These are phyloP conservation scores for Podaxis sp. DNA, from an alignment of 768 basidiomycete species.

Conservation along the genomic window DNA sequence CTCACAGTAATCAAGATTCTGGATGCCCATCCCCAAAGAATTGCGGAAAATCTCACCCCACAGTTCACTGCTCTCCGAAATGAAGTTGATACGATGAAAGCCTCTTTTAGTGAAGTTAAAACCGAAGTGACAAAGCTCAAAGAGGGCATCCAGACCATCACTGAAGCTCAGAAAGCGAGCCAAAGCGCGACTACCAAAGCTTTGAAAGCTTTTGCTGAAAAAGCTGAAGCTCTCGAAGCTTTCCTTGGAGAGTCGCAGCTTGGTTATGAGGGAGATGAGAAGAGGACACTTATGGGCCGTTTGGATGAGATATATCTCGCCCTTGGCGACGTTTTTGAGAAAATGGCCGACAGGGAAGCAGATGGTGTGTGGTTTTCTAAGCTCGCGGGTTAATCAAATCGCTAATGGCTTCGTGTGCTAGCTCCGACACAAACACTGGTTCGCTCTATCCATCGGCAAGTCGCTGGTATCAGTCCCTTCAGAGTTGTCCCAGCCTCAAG, in stretches of 20 bases:
- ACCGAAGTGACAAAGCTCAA: not conserved
- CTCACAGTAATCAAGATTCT: not conserved
- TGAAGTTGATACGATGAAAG: not conserved
- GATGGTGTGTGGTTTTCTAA: not conserved
- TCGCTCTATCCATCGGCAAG: not conserved
- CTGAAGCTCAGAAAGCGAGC: not conserved
- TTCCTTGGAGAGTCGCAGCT: not conserved
- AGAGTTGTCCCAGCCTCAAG: not conserved
- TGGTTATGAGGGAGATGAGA: not conserved
- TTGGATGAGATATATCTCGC: constrained; percentile 1
- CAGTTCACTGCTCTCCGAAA: not conserved
- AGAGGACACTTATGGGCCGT: not conserved
- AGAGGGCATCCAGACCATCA: not conserved
- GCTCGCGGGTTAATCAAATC: not conserved
- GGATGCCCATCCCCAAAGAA: not conserved
- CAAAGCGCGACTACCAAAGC: not conserved
- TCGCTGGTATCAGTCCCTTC: not conserved
- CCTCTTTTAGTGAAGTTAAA: not conserved
- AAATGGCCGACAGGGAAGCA: not conserved
- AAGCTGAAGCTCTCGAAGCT: not conserved
- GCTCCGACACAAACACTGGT: no score
- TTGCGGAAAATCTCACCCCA: not conserved
- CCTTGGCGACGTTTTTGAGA: not conserved
- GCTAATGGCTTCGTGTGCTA: not conserved
- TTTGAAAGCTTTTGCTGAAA: not conserved